Percentiles rank a stretch among this genome's conserved stretches.
phyloP scores from a whole-genome alignment of 2,329 filamentous ascomycete genomes.

The Stagonosporopsis vannaccii region DNA sequence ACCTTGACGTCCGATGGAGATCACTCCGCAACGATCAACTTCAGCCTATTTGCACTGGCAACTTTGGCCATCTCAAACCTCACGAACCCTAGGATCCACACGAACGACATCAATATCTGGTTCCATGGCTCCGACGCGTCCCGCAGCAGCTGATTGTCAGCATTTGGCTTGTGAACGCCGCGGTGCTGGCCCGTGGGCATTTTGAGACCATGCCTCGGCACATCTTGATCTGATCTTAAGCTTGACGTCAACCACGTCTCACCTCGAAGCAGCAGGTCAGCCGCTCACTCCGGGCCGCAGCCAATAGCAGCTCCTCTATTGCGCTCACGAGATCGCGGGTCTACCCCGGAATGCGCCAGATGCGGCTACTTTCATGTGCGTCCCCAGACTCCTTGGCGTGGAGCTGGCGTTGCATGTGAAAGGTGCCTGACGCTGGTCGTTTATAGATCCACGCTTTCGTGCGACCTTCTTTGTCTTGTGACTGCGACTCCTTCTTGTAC shows the following conservation, averaged over 20 bases:
- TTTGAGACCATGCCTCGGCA: slow-evolving; percentile 37
- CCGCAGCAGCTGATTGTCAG: slow-evolving; percentile 13
- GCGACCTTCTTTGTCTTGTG: slow-evolving; percentile 29
- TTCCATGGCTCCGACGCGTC: slow-evolving; percentile 4
- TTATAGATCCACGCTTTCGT: slow-evolving; percentile 34
- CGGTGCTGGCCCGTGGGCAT: slow-evolving; percentile 8
- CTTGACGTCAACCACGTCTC: slow-evolving; percentile 39
- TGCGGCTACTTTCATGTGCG: slow-evolving; percentile 38
- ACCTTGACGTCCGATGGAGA: slow-evolving; percentile 7
- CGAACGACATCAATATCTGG: neutral
- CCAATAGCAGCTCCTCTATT: slow-evolving; percentile 39
- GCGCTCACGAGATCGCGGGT: slow-evolving; percentile 41
- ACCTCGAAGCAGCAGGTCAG: slow-evolving; percentile 36
- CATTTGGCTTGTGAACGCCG: slow-evolving; percentile 19
- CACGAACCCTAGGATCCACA: neutral
- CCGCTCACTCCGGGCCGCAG: slow-evolving; percentile 16
- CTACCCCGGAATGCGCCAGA: slow-evolving; percentile 31
- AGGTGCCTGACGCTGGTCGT: slow-evolving; percentile 26
- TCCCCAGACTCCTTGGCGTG: slow-evolving; percentile 40
- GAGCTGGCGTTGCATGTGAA: slow-evolving; percentile 47
- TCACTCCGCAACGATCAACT: neutral
- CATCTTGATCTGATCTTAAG: slow-evolving; percentile 4
- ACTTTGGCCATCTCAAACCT: neutral
- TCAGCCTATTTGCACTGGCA: neutral
- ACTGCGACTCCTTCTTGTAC: slow-evolving; percentile 23